Base-by-base conservation (phyloP, 495 filamentous ascomycete species). In the Margaritispora aquatica region DNA sequence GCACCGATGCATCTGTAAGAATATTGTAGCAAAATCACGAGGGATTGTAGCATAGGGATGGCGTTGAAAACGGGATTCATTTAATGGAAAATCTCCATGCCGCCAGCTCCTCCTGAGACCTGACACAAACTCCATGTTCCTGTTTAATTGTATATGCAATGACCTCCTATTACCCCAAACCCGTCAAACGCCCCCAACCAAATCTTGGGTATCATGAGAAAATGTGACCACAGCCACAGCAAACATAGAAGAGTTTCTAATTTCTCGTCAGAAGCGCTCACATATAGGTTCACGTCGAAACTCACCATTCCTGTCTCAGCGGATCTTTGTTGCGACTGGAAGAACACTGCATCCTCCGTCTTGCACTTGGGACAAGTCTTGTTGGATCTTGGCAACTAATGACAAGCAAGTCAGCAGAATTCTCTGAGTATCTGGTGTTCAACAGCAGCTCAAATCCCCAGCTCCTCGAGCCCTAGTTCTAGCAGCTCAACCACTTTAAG, bases 241-340 rank as follows among this genome's bases (percentile, higher is more conserved):
- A 98, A 46, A 97, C 94, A 70, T 91, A 96, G 73, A 96, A 98
- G 13, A 98, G 82, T 92, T 92, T 96, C 92, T 97, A 61, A 41
- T 56, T 31, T n/a, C 20, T 15, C 23, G 26, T 51, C 49, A 59
- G 46, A 21, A 27, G 15, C 11, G 7, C 21, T 19, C 26, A 8
- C 20, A 41, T 10, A 2, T 53, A 10, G 22, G 9, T 15, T 22
- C 52, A 52, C 8, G 15, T 3, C 24, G 26, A 21, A 51, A 69
- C 87, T 81, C 69, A 97, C 94, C 94, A 98, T 98, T 73, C 95
- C 95, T 9, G 95, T 98, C 71, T 97, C 92, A 15, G 91, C 88
- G 52, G 87, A 95, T 68, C 95, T 86, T 76, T 97, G 92, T 70
- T 97, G 94, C 41, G 91, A 96, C 76, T 98, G 94, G 79, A 97